Evolutionary conservation across 2,329 filamentous ascomycete species (phyloP).

Genomic region (Penicillium olsonii): DNA sequence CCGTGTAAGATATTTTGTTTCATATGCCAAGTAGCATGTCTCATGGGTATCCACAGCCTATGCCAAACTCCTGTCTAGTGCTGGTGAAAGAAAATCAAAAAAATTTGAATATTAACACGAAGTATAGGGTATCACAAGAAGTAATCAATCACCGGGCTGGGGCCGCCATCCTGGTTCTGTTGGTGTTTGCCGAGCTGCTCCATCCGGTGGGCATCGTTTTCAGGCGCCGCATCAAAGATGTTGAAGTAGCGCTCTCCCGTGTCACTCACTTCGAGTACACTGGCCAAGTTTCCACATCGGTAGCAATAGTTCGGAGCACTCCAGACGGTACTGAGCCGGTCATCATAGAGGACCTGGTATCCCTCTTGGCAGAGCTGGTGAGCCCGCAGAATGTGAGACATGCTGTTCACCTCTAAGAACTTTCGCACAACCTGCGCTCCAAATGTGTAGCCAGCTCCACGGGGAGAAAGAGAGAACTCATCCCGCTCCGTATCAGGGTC

Average conservation of each 20-base stretch:
- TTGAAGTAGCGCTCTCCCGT: constrained; percentile 94
- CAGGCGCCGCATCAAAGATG: constrained; percentile 93
- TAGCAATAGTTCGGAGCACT: constrained; percentile 97
- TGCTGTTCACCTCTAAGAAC: constrained; percentile 94
- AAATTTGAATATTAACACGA: constrained; percentile 7
- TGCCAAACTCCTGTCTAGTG: constrained; percentile 32
- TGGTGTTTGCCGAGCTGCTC: constrained; percentile 73
- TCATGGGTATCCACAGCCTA: constrained; percentile 29
- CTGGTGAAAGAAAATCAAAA: constrained; percentile 12
- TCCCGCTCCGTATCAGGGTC: constrained; percentile 97
- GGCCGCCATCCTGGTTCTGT: constrained; percentile 67
- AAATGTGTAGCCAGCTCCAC: constrained; percentile 95
- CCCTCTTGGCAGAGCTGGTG: constrained; percentile 98
- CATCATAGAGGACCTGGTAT: constrained; percentile 95
- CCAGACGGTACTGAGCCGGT: constrained; percentile 94
- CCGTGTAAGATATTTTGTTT: constrained; percentile 12
- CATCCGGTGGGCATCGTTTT: constrained; percentile 79
- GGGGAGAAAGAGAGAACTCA: constrained; percentile 90
- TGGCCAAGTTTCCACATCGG: constrained; percentile 94
- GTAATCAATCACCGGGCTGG: constrained; percentile 69
- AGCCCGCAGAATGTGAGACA: constrained; percentile 96
- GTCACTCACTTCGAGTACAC: constrained; percentile 93
- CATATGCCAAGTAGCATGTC: constrained; percentile 13
- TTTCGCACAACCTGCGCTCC: constrained; percentile 98
- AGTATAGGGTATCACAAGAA: constrained; percentile 61